These are phyloP conservation scores for Fagus crenata DNA, from an alignment of 306 rosid species.

Conservation along the genomic window DNA sequence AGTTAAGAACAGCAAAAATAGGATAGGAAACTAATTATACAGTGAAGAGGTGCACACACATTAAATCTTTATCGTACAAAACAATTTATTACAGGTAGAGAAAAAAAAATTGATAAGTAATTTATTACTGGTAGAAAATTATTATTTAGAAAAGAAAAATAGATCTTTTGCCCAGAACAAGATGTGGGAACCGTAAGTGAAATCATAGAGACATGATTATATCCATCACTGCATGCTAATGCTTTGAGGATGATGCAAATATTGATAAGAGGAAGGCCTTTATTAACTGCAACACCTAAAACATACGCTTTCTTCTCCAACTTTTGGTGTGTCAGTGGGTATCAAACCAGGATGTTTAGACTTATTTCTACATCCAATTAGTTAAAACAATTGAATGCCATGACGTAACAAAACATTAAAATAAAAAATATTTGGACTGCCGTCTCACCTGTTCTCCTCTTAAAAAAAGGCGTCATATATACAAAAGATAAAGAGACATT, in stretches of 20 bases:
- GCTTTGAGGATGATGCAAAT: slow-evolving; percentile 6
- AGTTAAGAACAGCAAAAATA: slow-evolving; percentile 58
- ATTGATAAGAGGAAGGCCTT: neutral
- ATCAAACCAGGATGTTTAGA: neutral
- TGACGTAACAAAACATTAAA: neutral
- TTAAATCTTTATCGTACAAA: neutral
- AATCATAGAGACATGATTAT: slow-evolving; percentile 5
- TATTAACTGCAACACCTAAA: neutral
- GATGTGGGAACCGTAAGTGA: neutral
- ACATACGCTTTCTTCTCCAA: neutral
- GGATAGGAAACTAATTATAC: slow-evolving; percentile 24
- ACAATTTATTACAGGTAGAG: neutral
- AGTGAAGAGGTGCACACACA: slow-evolving; percentile 18
- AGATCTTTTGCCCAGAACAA: neutral
- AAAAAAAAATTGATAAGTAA: neutral
- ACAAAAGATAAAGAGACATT: slow-evolving; percentile 34
- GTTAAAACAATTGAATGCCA: neutral
- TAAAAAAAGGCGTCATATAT: slow-evolving; percentile 40
- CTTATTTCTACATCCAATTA: neutral
- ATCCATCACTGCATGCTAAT: slow-evolving; percentile 11
- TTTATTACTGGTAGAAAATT: neutral
- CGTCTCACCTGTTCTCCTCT: slow-evolving; percentile 32
- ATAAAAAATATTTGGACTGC: slow-evolving; percentile 44
- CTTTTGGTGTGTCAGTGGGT: neutral
- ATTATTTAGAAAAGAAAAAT: neutral